phyloP scores from a whole-genome alignment of 176 grass and related monocot species.

The Carex kokanica region DNA sequence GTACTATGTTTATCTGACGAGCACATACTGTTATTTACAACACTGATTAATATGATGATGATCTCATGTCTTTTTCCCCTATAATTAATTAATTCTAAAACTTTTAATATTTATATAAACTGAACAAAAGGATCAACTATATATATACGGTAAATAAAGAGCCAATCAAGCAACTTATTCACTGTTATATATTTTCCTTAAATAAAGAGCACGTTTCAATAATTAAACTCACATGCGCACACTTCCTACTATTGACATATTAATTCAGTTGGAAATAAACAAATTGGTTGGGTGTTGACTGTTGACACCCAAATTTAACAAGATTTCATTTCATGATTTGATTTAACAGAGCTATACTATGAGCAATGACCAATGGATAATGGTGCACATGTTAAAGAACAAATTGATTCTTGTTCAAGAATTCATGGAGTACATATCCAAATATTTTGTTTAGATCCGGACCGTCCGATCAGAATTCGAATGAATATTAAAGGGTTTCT shows the following conservation, averaged over 20 bases:
- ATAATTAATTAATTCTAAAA: not conserved
- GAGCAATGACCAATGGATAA: no score
- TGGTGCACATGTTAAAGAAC: no score
- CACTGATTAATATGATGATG: not conserved
- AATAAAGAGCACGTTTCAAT: not conserved
- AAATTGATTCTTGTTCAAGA: no score
- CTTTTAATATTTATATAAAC: not conserved
- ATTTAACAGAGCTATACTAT: not conserved
- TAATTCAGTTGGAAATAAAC: not conserved
- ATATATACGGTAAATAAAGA: not conserved
- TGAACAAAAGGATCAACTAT: not conserved
- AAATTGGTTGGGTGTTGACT: not conserved
- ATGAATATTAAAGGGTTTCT: no score
- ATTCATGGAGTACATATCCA: no score
- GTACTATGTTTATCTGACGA: fast-evolving
- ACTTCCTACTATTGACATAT: not conserved
- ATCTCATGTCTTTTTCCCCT: not conserved
- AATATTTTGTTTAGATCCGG: no score
- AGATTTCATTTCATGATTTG: not conserved
- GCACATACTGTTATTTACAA: no score
- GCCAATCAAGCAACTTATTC: not conserved
- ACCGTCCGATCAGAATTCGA: no score
- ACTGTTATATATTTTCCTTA: not conserved
- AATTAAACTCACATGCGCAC: not conserved
- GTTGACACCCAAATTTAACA: slow-evolving; percentile 12